Base-by-base conservation (phyloP, 2,329 filamentous ascomycete species). In the Ophiostoma triangulosporum region DNA sequence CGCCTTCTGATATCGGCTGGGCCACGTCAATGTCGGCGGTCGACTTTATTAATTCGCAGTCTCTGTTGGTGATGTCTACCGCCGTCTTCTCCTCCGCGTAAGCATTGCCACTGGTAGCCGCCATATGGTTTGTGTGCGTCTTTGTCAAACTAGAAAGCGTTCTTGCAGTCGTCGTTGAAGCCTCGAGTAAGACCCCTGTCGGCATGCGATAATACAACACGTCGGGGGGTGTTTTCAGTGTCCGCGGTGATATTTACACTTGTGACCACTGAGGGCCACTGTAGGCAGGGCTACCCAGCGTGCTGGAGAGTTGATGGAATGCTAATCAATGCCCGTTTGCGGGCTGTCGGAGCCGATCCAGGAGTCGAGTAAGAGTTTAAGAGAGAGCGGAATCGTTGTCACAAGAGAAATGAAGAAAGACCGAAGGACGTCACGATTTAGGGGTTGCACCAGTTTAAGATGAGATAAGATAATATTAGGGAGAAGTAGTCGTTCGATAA, bases 1-100 rank as follows among this genome's bases (percentile, higher is more conserved):
- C 26, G 17, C 45, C 46, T 9, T 46, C 35, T 17, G 51, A 53
- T 20, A 22, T 20, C 26, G 46, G 51, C n/a, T 53, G 51, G 6
- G 54, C 54, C 24, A 53, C 31, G 15, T 53, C 51, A 33, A 51
- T 48, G 26, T 50, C 36, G 24, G 46, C 50, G 15, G 26, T 32
- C 29, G 50, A 36, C 8, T 29, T 24, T 8, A 49, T 15, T 43
- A 52, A 29, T n/a, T 45, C 46, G 29, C 49, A 38, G 32, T 53
- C 43, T 29, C 51, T 48, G 20, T n/a, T 31, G 38, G 22, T 29
- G 24, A 17, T 17, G 15, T 36, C n/a, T 17, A 29, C 15, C 14
- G 15, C 15, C 15, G 7, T 15, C 26, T 29, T 46, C 8, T 46
- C 36, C 36, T 40, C 43, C 22, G 9, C n/a, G 15, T 8, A 36